Evolutionary conservation across 805 yeast species (phyloP).

Genomic region (Cyberlindnera nakhonratchasimensis): DNA sequence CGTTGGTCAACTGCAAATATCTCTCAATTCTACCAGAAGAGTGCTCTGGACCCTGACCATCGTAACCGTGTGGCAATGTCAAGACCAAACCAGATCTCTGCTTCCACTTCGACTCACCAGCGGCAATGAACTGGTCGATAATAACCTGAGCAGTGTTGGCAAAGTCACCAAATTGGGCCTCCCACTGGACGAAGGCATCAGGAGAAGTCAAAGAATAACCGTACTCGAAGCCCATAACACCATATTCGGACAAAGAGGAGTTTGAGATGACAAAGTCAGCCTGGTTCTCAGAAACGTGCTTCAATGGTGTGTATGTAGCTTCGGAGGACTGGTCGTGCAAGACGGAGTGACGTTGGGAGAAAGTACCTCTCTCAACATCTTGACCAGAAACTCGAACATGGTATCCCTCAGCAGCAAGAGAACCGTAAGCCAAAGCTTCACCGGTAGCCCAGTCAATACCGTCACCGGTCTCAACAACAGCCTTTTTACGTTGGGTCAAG

Average conservation of each 20-base stretch:
- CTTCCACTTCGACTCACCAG: conserved; percentile 98
- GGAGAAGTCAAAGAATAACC: conserved; percentile 98
- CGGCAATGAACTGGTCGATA: conserved; percentile 92
- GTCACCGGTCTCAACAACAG: conserved; percentile 82
- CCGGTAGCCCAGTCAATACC: conserved; percentile 99
- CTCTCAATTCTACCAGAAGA: conserved; percentile 97
- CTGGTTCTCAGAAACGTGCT: conserved; percentile 73
- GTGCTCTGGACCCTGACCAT: conserved; percentile 99
- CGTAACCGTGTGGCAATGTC: conserved; percentile 98
- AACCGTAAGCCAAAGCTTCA: conserved; percentile 97
- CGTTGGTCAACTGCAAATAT: conserved; percentile 92
- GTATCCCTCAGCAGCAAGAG: conserved; percentile 87
- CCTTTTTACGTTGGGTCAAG: conserved; percentile 78
- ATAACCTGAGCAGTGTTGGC: conserved; percentile 99
- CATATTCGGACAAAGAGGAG: conserved; percentile 96
- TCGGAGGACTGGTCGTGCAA: conserved; percentile 93
- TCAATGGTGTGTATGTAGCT: conserved; percentile 78
- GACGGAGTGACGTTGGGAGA: conserved; percentile 99
- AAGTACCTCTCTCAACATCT: conserved; percentile 99
- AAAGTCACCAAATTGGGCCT: conserved; percentile 99
- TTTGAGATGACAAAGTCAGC: conserved; percentile 85
- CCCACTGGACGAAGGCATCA: conserved; percentile 97
- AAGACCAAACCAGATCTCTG: conserved; percentile 96
- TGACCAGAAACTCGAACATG: conserved; percentile 98
- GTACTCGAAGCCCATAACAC: conserved; percentile 98